Conservation (phyloP, 352 stramenopile genomes). For the Phytopythium chamaehyphon region DNA sequence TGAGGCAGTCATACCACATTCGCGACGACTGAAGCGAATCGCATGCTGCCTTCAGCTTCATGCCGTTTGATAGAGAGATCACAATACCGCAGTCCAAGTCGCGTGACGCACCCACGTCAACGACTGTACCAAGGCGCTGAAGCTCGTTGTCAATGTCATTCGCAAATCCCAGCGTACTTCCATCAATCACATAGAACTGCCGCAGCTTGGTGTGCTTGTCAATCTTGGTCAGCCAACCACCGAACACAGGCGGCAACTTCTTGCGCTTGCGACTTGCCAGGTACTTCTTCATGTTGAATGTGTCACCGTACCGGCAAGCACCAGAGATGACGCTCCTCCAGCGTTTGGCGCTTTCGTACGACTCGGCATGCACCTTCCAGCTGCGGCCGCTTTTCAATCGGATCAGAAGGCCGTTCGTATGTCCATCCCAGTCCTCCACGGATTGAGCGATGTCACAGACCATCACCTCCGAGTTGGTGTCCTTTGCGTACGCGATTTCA, state of each 20-base stretch:
- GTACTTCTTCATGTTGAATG: conserved; percentile 69
- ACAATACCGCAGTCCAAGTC: conserved; percentile 69
- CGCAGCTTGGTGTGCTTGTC: conserved; percentile 39
- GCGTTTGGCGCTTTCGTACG: conserved; percentile 71
- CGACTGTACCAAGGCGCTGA: conserved; percentile 53
- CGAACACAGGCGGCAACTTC: conserved; percentile 61
- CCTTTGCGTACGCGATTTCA: conserved; percentile 67
- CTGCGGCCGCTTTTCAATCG: conserved; percentile 55
- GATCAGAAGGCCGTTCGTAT: conserved; percentile 67
- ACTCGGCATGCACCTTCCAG: conserved; percentile 71
- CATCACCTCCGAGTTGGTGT: conserved; percentile 62
- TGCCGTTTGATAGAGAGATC: conserved; percentile 53
- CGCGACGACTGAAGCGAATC: conserved; percentile 69
- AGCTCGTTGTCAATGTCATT: conserved; percentile 81
- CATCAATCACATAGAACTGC: conserved; percentile 79
- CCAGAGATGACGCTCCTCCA: conserved; percentile 65
- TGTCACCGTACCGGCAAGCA: conserved; percentile 39
- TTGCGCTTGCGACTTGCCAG: conserved; percentile 61
- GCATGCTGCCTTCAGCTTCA: conserved; percentile 59
- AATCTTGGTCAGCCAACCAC: conserved; percentile 73
- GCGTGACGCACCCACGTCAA: conserved; percentile 56
- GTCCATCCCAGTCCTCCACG: conserved; percentile 65
- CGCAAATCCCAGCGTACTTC: conserved; percentile 56
- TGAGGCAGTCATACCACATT: conserved; percentile 75
- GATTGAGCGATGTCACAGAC: conserved; percentile 55